These are phyloP conservation scores for Bipolaris gigantea DNA, from an alignment of 2,329 filamentous ascomycete genomes.

Conservation along the genomic window DNA sequence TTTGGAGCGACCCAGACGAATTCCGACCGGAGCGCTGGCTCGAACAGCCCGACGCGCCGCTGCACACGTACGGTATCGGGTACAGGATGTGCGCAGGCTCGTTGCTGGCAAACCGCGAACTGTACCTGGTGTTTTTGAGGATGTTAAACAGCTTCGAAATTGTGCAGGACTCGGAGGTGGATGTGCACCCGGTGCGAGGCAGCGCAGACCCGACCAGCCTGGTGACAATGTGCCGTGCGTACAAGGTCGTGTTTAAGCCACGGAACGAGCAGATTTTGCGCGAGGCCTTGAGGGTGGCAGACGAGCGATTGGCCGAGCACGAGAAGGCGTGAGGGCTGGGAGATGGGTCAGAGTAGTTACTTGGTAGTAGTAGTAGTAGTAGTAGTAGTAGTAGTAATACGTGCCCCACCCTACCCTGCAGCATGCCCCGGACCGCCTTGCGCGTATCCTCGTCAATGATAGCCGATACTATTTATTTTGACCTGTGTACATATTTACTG, in stretches of 20 bases:
- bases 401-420: not conserved
- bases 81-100: constrained; percentile 70
- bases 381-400: not conserved
- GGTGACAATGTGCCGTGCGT: constrained; percentile 62
- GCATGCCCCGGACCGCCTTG: not conserved
- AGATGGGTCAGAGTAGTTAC: not conserved
- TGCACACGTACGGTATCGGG: constrained; percentile 68
- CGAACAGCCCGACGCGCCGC: constrained; percentile 63
- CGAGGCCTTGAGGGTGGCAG: constrained; percentile 44
- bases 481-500: not conserved
- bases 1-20: constrained; percentile 61
- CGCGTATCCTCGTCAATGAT: not conserved
- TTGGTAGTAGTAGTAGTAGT: too few species aligned
- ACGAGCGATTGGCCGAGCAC: constrained; percentile 28
- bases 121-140: constrained; percentile 66
- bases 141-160: constrained; percentile 65
- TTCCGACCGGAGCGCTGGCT: constrained; percentile 67
- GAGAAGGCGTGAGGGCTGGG: constrained; percentile 7
- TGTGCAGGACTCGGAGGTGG: constrained; percentile 56
- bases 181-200: constrained; percentile 62
- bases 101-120: constrained; percentile 64
- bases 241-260: constrained; percentile 62
- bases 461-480: not conserved
- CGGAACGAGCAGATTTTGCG: constrained; percentile 52
- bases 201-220: constrained; percentile 64